Evolutionary conservation across 2,329 filamentous ascomycete genomes (phyloP), one percentile per base, ranked within the genome.

Genomic region (Ambrosiella beaveri): DNA sequence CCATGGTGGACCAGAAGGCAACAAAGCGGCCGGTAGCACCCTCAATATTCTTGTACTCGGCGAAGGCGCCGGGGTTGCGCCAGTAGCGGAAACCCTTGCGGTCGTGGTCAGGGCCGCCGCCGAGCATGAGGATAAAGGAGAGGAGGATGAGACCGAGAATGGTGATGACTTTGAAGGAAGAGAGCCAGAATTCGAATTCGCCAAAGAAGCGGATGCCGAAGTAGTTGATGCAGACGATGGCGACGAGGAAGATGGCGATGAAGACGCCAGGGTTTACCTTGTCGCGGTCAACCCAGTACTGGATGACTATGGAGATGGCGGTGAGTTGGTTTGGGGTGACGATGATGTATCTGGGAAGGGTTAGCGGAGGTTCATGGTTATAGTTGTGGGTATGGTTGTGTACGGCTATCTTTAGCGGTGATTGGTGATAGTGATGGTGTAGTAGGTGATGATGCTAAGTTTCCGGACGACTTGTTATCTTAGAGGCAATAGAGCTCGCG

Each of bases 241-340:
- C 61, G 35, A 84, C 71, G 3, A 86, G 70, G 70, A 86, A 82
- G 54, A 86, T 75, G 44, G 87, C 77, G 58, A 94, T 89, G 71
- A 82, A 93, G 11, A 91, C 85, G 55, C 85, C 87, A 0, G 86
- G 82, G 65, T 91, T 90, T 58, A 91, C 75, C 50, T 70, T 73
- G 0, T 85, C 77, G 36, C 78, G 71, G 1, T 74, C 68, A 9
- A 87, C 71, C 88, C 88, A 94, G 65, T 82, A 89, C 63, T 85
- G 80, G 59, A 94, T 85, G 59, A 91, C 85, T 41, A 94, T 70
- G 4, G 86, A 80, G n/a, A 78, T 80, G 36, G 88, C 88, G 0
- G 87, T 93, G 44, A 94, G 73, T 67, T 94, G 87, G 66, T 93
- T 93, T 1, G 88, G 87, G 1, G 86, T 89, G 54, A 86, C 78